These are phyloP conservation scores for Candida nanaspora DNA, from an alignment of 805 yeast genomes.

Conservation along the genomic window DNA sequence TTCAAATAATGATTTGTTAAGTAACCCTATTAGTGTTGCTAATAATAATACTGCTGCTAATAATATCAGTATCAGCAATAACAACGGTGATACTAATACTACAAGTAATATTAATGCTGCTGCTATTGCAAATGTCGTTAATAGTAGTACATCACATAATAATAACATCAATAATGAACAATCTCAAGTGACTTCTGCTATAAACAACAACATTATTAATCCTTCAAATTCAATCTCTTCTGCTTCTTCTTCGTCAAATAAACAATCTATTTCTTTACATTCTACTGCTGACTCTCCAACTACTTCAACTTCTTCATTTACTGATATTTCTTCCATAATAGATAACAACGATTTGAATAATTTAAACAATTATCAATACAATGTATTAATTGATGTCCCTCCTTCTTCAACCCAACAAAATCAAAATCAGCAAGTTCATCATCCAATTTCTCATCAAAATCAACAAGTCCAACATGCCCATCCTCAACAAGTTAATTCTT, in stretches of 20 bases:
- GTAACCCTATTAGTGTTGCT: not conserved
- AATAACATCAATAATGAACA: too few relatives aligned
- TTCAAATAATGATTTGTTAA: conserved; percentile 3
- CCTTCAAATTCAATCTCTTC: not conserved
- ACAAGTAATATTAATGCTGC: too few relatives aligned
- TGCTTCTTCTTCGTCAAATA: not conserved
- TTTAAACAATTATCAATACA: not conserved
- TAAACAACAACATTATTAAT: not conserved
- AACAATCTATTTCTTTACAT: not conserved
- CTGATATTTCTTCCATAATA: conserved; percentile 14
- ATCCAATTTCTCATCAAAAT: not conserved
- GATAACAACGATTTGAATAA: conserved; percentile 3
- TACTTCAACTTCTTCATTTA: conserved; percentile 19
- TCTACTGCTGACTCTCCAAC: conserved; percentile 18
- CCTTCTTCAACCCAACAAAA: not conserved
- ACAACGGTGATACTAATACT: too few relatives aligned
- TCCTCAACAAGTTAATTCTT: too few relatives aligned
- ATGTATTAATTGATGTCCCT: not conserved
- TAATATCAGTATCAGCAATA: too few relatives aligned
- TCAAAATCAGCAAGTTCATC: not conserved
- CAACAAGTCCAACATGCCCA: too few relatives aligned
- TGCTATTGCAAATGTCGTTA: too few relatives aligned
- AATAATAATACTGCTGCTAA: too few relatives aligned
- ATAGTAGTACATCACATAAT: too few relatives aligned
- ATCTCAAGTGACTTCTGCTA: not conserved